Evolutionary conservation across 768 basidiomycete species (phyloP), one percentile per base, ranked within the genome.

Genomic region (Termitomyces sp.): DNA sequence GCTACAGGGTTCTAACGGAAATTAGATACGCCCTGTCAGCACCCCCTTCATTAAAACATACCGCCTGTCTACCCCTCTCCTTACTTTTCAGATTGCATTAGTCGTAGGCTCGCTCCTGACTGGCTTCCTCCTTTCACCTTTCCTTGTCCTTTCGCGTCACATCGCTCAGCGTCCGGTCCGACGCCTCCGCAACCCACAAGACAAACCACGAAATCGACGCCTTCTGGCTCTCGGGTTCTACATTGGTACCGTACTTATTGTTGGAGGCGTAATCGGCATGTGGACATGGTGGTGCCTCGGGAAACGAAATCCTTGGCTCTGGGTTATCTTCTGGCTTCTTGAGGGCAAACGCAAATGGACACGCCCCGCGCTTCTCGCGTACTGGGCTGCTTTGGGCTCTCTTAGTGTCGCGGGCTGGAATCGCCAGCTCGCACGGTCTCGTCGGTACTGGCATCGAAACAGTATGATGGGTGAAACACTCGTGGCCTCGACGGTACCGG

Each of bases 351-450:
- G 80, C 56, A 79, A 83, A 64, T 95, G 93, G 93, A 89, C 85
- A 18, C 79, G 97, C 14, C 83, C 87, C 1, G 83, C 82, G 8
- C 75, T 99, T 44, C 73, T 97, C 49, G 81, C 76, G 4, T 98
- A 97, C 69, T 99, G 97, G 97, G 89, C 78, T 7, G 72, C 82
- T 4, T 71, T 96, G 30, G 90, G 88, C 6, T 81, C 79, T 61
- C 78, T 96, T 56, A 95, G 93, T 57, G 91, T 98, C 24, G 95
- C 89, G 8, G 95, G 93, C 0, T 98, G 97, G 97, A 94, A 86
- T 70, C 80, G 95, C 50, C 95, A 97, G 70, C 74, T 98, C 48
- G 88, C 87, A 5, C 79, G 94, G 58, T 85, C 88, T 1, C 77
- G 93, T 57, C 79, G 84, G 62, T 87, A 87, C 66, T 76, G 89